Base-by-base conservation (phyloP, 2,329 filamentous ascomycete species). In the Pestalotiopsis sp. region DNA sequence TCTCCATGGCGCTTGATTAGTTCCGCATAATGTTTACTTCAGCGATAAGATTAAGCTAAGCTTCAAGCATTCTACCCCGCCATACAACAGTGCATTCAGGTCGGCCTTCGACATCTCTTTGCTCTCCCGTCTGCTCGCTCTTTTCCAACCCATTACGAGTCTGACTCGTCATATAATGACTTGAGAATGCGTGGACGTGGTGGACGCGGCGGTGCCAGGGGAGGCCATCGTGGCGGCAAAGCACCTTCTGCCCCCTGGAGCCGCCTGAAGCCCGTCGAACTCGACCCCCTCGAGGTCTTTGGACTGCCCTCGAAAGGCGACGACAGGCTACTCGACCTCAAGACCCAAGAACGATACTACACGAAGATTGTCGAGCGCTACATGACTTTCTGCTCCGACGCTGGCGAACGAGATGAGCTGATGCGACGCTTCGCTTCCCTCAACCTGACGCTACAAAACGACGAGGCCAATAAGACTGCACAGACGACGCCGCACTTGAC, bases 281-380 rank as follows among this genome's bases (percentile, higher is more conserved):
- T 89, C 67, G 94, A 98, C 78, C 88, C 92, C 14, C 83, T 98
- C 35, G 92, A 97, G 73, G 87, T 85, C 69, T 92, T 97, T 72
- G 94, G 95, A 1, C 85, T 97, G 71, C 93, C 93, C 4, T 97
- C 94, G 2, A 98, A 97, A 77, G 95, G 95, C 65, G 95, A 98
- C 79, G 92, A 86, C 61, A 91, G 92, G 74, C 82, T 94, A 44
- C 86, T 93, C 68, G 89, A 95, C 73, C 83, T 86, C 79, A 93
- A 92, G 80, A 88, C 87, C 7, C 95, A 98, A 80, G 92, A 97
- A 78, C 84, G 84, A 66, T 98, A 95, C 82, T 97, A 95, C 80
- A 90, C 90, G 76, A 93, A 91, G 76, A 97, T 98, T 74, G 89
- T 94, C 68, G 91, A 95, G 76, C 89, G 94, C 62, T 98, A 97